Conservation (phyloP, 2,329 filamentous ascomycete species). For the Fusarium paranaense region DNA sequence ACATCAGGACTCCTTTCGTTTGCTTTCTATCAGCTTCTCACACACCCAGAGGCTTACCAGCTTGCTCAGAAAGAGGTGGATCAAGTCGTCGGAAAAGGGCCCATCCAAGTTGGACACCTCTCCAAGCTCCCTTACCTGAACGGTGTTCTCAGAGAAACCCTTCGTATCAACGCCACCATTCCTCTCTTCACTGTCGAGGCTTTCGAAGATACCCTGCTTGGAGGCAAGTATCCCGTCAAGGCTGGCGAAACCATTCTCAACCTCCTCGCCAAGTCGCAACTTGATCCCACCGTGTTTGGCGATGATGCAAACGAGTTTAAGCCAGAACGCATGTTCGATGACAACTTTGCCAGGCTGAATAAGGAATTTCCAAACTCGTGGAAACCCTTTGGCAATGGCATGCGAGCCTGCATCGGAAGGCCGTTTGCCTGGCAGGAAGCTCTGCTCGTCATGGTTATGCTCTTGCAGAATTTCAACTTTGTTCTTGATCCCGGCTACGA, state of each 20-base stretch:
- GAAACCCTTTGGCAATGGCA: constrained; percentile 81
- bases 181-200: background rate
- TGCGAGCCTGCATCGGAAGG: constrained; percentile 76
- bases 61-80: background rate
- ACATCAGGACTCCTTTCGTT: constrained; percentile 57
- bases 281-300: background rate
- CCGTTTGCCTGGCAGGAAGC: constrained; percentile 81
- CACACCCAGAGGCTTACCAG: background rate
- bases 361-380: constrained; percentile 71
- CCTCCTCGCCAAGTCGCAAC: background rate
- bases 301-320: background rate
- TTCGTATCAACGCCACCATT: background rate
- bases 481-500: constrained; percentile 69
- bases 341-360: constrained; percentile 37
- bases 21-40: background rate
- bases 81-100: background rate
- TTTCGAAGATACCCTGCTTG: background rate
- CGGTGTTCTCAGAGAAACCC: background rate
- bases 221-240: background rate
- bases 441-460: constrained; percentile 68
- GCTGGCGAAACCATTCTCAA: background rate
- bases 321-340: background rate
- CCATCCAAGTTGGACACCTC: background rate
- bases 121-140: background rate
- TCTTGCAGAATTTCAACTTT: constrained; percentile 79